Percentiles rank a stretch among this genome's conserved stretches.
These are phyloP conservation scores for Aspergillus sp. DNA, from an alignment of 2,329 filamentous ascomycete species.

Conservation along the genomic window DNA sequence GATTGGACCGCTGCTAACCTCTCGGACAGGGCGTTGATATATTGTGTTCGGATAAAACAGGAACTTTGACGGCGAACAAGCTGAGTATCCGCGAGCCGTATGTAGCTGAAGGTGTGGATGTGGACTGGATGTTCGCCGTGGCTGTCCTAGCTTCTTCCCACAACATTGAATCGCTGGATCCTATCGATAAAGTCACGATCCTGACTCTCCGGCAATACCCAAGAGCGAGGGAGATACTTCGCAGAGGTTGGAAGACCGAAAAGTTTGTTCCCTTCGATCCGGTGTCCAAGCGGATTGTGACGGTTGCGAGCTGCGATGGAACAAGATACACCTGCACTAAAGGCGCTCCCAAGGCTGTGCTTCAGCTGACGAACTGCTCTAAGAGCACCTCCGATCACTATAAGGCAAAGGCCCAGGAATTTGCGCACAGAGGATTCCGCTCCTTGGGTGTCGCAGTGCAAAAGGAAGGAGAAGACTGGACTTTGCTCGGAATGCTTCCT, in stretches of 20 bases:
- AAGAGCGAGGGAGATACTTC: constrained; percentile 72
- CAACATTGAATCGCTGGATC: constrained; percentile 75
- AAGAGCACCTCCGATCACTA: constrained; percentile 66
- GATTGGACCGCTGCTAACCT: constrained; percentile 11
- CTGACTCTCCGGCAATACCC: constrained; percentile 73
- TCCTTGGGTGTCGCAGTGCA: constrained; percentile 76
- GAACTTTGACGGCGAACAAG: constrained; percentile 65
- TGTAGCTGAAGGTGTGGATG: constrained; percentile 73
- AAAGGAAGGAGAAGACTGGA: constrained; percentile 73
- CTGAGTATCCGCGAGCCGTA: constrained; percentile 75
- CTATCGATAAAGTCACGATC: constrained; percentile 78
- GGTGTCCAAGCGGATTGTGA: constrained; percentile 77
- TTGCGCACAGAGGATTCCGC: constrained; percentile 76
- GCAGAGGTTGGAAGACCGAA: constrained; percentile 72
- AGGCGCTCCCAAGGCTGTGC: constrained; percentile 74
- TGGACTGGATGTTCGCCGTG: constrained; percentile 83
- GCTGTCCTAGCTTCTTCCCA: constrained; percentile 75
- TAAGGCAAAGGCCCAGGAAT: constrained; percentile 71
- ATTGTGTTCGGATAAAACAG: constrained; percentile 79
- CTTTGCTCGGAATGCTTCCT: constrained; percentile 72
- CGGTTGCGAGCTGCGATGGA: constrained; percentile 66
- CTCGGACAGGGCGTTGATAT: constrained; percentile 65
- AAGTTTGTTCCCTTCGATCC: constrained; percentile 73
- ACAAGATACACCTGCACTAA: constrained; percentile 74
- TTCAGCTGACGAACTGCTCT: constrained; percentile 67